Percentiles rank a stretch among this genome's conserved stretches.
phyloP scores from a whole-genome alignment of 306 rosid genomes.

The Quercus agrifolia region DNA sequence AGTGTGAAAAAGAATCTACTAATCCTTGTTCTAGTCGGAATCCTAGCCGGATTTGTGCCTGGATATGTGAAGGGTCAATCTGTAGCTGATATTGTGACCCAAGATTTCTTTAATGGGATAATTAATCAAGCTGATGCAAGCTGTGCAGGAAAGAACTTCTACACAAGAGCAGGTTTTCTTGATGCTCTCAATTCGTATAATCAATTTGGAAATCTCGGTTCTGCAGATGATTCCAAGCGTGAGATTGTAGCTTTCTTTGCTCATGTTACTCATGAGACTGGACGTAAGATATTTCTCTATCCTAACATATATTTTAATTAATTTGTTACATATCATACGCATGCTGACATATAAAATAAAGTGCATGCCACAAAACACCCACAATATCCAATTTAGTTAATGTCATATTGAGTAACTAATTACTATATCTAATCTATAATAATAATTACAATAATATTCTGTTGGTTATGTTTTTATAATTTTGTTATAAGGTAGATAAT shows the following conservation, averaged over 20 bases:
- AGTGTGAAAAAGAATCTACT: not conserved
- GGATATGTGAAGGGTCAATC: conserved; percentile 22
- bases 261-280: conserved; percentile 80
- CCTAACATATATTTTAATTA: not conserved
- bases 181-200: conserved; percentile 42
- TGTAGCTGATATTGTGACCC: conserved; percentile 55
- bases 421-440: too few relatives aligned
- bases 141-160: conserved; percentile 64
- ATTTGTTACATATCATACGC: not conserved
- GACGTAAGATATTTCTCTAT: conserved; percentile 38
- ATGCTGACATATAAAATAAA: too few relatives aligned
- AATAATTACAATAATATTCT: too few relatives aligned
- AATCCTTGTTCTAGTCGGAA: conserved; percentile 1
- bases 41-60: not conserved
- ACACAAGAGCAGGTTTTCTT: conserved; percentile 48
- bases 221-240: conserved; percentile 54
- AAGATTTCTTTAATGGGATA: conserved; percentile 45
- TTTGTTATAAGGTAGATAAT: too few relatives aligned
- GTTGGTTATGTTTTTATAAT: too few relatives aligned
- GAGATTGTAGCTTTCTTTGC: conserved; percentile 79
- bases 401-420: too few relatives aligned
- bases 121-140: conserved; percentile 36
- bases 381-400: too few relatives aligned
- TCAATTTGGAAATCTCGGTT: conserved; percentile 38
- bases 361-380: too few relatives aligned